Percentiles rank a stretch among this genome's conserved stretches.
phyloP scores from a whole-genome alignment of 176 grass and related monocot species.

The Pharus latifolius region DNA sequence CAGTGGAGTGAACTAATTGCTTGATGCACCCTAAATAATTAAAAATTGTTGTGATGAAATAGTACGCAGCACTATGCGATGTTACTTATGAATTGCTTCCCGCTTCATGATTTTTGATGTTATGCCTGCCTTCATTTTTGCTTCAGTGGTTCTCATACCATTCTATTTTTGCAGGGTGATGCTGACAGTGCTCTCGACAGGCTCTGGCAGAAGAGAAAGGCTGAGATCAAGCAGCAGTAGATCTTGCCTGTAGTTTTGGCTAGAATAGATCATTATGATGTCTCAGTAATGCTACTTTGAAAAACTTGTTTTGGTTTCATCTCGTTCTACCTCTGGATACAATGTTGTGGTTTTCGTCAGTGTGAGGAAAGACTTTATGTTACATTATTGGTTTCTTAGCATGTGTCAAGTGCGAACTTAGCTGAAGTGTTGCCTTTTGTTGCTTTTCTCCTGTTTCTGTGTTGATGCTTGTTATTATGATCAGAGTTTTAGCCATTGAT shows the following conservation, averaged over 20 bases:
- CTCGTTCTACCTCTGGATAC: neutral
- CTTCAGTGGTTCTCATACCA: neutral
- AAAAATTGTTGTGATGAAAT: neutral
- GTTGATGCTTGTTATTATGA: neutral
- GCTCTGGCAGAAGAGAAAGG: conserved; percentile 79
- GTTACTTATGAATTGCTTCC: neutral
- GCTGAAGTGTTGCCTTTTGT: neutral
- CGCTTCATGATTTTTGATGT: neutral
- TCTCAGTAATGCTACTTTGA: neutral
- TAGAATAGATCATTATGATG: neutral
- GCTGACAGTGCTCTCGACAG: conserved; percentile 73
- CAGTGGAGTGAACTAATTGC: neutral
- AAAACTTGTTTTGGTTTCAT: conserved; percentile 15
- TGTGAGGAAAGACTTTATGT: conserved; percentile 9
- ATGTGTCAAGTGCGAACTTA: neutral
- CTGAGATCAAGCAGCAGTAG: conserved; percentile 64
- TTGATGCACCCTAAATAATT: neutral
- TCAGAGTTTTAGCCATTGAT: no score
- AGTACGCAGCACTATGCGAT: neutral
- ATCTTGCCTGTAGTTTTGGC: conserved; percentile 15
- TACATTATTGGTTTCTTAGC: neutral
- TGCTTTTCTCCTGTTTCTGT: neutral
- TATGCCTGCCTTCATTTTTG: neutral
- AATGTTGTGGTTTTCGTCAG: conserved; percentile 14
- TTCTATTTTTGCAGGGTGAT: conserved; percentile 39